Percentiles rank a stretch among this genome's conserved stretches.
Evolutionary conservation across 2,329 filamentous ascomycete genomes (phyloP).

Genomic region (Rosellinia necatrix): DNA sequence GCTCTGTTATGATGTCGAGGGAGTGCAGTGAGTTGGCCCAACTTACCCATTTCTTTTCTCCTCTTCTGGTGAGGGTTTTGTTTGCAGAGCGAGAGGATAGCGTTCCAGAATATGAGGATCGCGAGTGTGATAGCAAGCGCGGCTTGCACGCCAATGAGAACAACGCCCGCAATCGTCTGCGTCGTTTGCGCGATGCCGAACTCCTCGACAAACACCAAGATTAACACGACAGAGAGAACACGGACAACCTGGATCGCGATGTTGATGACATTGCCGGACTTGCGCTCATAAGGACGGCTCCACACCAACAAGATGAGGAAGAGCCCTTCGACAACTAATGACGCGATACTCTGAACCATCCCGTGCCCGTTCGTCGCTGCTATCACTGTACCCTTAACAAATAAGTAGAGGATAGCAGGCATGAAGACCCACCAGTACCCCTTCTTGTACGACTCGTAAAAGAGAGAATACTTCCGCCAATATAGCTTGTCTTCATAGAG

Average conservation of each 20-base stretch:
- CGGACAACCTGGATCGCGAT: slow-evolving; percentile 88
- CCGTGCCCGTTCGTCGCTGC: slow-evolving; percentile 86
- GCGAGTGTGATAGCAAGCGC: slow-evolving; percentile 81
- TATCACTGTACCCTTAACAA: slow-evolving; percentile 84
- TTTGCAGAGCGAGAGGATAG: slow-evolving; percentile 78
- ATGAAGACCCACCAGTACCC: slow-evolving; percentile 98
- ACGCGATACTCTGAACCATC: slow-evolving; percentile 76
- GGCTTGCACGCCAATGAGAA: slow-evolving; percentile 89
- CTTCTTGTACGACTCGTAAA: slow-evolving; percentile 95
- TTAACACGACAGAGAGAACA: slow-evolving; percentile 84
- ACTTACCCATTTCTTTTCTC: slow-evolving; percentile 86
- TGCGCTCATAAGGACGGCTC: slow-evolving; percentile 84
- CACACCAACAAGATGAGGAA: slow-evolving; percentile 82
- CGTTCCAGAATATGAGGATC: slow-evolving; percentile 87
- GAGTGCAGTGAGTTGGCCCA: slow-evolving; percentile 1
- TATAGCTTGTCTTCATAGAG: slow-evolving; percentile 88
- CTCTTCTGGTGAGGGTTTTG: slow-evolving; percentile 89
- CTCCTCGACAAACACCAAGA: slow-evolving; percentile 92
- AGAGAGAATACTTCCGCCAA: slow-evolving; percentile 95
- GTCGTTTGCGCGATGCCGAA: slow-evolving; percentile 88
- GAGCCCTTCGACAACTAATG: slow-evolving; percentile 78
- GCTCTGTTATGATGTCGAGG: slow-evolving; percentile 1
- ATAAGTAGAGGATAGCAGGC: slow-evolving; percentile 86
- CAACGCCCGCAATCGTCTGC: slow-evolving; percentile 91
- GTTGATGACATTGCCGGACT: slow-evolving; percentile 90